These are phyloP conservation scores for Trichoderma erinaceum DNA, from an alignment of 495 filamentous ascomycete genomes.

Conservation along the genomic window DNA sequence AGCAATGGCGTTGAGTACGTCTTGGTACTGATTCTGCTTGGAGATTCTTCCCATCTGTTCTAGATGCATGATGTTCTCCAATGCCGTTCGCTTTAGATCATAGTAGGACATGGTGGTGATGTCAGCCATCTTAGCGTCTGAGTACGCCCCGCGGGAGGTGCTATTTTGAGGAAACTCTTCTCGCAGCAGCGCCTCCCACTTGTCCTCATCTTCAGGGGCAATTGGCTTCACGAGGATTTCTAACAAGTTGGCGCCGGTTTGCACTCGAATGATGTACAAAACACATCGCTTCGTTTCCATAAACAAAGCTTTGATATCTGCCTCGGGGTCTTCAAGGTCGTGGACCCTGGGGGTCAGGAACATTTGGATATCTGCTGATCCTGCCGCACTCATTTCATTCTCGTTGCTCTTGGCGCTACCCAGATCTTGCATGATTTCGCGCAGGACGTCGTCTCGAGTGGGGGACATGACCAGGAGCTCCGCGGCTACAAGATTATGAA, in stretches of 20 bases:
- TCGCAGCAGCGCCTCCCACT: constrained; percentile 75
- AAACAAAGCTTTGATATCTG: constrained; percentile 82
- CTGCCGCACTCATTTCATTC: constrained; percentile 79
- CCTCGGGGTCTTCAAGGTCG: constrained; percentile 87
- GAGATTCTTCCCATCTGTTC: constrained; percentile 81
- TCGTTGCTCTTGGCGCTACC: constrained; percentile 95
- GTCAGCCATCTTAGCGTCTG: constrained; percentile 84
- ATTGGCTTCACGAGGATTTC: constrained; percentile 93
- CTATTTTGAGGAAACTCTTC: constrained; percentile 71
- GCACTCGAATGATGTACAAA: constrained; percentile 94
- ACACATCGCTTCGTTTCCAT: constrained; percentile 98
- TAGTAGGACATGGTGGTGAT: constrained; percentile 85
- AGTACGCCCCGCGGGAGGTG: constrained; percentile 74
- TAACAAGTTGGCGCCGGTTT: constrained; percentile 84
- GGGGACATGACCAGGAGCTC: constrained; percentile 73
- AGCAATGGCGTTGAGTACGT: constrained; percentile 92
- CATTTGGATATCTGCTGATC: constrained; percentile 84
- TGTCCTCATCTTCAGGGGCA: constrained; percentile 75
- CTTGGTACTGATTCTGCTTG: constrained; percentile 91
- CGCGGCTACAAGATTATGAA: constrained; percentile 79
- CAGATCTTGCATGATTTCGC: constrained; percentile 86
- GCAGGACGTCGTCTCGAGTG: constrained; percentile 76
- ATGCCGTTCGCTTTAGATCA: constrained; percentile 82
- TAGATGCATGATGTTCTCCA: constrained; percentile 89
- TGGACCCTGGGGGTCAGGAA: constrained; percentile 88